Conservation (phyloP, 2,329 filamentous ascomycete species). For the Alternaria triticina region DNA sequence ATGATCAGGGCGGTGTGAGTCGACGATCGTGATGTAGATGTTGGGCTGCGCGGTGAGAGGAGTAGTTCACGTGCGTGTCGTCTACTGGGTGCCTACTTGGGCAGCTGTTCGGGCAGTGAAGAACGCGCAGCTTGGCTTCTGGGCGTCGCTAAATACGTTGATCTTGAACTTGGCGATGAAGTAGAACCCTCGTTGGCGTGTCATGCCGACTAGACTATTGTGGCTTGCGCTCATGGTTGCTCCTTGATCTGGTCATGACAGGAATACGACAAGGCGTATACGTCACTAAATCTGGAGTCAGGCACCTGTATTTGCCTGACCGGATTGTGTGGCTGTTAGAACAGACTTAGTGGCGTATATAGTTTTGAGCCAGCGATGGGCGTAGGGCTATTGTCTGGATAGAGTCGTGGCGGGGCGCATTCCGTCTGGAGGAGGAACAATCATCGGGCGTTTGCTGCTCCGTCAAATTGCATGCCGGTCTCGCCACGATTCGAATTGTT, state of each 20-base stretch:
- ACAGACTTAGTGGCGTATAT: not conserved
- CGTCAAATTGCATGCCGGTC: not conserved
- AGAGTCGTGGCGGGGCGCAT: not conserved
- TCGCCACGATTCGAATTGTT: not conserved
- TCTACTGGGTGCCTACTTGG: not conserved
- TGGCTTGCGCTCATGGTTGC: not conserved
- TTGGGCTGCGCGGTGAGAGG: not conserved
- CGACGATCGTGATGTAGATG: not conserved
- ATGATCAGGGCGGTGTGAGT: not conserved
- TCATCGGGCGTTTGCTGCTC: not conserved
- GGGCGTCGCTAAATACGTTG: not conserved
- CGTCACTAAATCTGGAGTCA: not conserved
- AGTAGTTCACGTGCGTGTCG: not conserved
- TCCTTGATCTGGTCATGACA: not conserved
- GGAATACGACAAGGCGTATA: not conserved
- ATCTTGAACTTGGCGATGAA: not conserved
- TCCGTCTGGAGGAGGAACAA: not conserved
- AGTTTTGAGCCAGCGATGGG: not conserved
- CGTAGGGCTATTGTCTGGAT: not conserved
- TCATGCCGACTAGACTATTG: not conserved
- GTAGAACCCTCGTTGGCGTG: not conserved
- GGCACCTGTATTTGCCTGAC: not conserved
- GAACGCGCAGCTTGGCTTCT: not conserved
- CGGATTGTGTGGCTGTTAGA: not conserved
- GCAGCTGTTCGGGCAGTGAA: not conserved